Evolutionary conservation across 1,139 yeast genomes (phyloP).

Genomic region (Candida sp.): DNA sequence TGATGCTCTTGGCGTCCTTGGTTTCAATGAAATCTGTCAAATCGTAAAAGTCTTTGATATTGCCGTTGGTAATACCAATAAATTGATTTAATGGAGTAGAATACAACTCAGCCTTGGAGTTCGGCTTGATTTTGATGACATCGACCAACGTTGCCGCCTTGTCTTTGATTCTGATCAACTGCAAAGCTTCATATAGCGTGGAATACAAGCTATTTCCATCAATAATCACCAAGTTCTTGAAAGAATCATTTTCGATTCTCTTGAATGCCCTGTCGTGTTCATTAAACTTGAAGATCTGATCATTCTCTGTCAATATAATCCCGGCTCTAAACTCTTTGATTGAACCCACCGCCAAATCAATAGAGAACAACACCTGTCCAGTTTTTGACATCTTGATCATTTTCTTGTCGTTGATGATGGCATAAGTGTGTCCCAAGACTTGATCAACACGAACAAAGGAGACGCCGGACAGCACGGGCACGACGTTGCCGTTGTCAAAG

Average conservation of each 20-base stretch:
- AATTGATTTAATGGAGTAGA: slow-evolving; percentile 23
- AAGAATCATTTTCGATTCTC: slow-evolving; percentile 14
- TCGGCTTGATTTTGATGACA: slow-evolving; percentile 4
- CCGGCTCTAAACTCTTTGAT: slow-evolving; percentile 24
- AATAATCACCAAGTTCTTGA: slow-evolving; percentile 14
- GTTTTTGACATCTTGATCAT: slow-evolving; percentile 15
- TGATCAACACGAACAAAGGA: slow-evolving; percentile 11
- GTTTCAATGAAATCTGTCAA: slow-evolving; percentile 31
- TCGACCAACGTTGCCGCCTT: slow-evolving; percentile 11
- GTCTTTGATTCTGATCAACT: slow-evolving; percentile 8
- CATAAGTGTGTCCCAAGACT: slow-evolving; percentile 14
- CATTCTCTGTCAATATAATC: slow-evolving; percentile 20
- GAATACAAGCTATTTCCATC: slow-evolving; percentile 15
- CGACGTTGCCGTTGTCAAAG: slow-evolving; percentile 4
- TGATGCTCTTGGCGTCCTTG: slow-evolving; percentile 20
- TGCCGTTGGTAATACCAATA: slow-evolving; percentile 10
- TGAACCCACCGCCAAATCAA: slow-evolving; percentile 11
- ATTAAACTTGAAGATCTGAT: slow-evolving; percentile 20
- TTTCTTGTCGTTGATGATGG: slow-evolving; percentile 16
- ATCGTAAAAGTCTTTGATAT: slow-evolving; percentile 25
- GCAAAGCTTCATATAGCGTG: slow-evolving; percentile 6
- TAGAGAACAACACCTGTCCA: slow-evolving; percentile 8
- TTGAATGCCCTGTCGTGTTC: slow-evolving; percentile 10
- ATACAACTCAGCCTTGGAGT: slow-evolving; percentile 11
- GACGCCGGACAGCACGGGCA: slow-evolving; percentile 4